Percentiles rank a stretch among this genome's conserved stretches.
Conservation (phyloP, 352 stramenopile species). For the Thraustochytrium sp. region DNA sequence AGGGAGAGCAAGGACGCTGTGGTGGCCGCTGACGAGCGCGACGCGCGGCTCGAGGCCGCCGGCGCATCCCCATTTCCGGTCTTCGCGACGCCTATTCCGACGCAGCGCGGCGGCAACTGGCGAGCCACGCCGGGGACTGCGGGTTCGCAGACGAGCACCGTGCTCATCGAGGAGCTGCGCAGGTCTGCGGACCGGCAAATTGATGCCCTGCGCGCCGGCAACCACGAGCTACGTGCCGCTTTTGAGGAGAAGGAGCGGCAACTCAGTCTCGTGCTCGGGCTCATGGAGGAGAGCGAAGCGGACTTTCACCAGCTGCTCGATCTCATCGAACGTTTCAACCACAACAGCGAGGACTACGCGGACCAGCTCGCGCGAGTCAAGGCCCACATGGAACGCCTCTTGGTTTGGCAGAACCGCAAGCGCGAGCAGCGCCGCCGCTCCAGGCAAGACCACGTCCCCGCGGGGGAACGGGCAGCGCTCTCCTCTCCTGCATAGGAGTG, state of each 20-base stretch:
- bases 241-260: constrained; percentile 38
- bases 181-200: neutral
- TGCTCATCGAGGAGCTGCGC: constrained; percentile 6
- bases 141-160: neutral
- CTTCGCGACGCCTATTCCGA: neutral
- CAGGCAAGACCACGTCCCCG: neutral
- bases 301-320: constrained; percentile 14
- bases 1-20: too few species aligned
- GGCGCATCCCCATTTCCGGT: neutral
- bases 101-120: neutral
- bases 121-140: neutral
- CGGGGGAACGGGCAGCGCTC: neutral
- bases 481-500: too few species aligned
- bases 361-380: neutral
- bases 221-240: neutral
- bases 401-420: constrained; percentile 23
- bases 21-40: too few species aligned
- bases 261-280: neutral
- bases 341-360: constrained; percentile 15
- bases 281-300: constrained; percentile 19
- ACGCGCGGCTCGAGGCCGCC: too few species aligned
- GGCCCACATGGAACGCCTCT: constrained; percentile 1
- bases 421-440: neutral
- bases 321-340: neutral
- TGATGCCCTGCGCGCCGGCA: neutral